These are phyloP conservation scores for Zychaea mexicana DNA, from an alignment of 371 early-diverging fungal species.

Conservation along the genomic window DNA sequence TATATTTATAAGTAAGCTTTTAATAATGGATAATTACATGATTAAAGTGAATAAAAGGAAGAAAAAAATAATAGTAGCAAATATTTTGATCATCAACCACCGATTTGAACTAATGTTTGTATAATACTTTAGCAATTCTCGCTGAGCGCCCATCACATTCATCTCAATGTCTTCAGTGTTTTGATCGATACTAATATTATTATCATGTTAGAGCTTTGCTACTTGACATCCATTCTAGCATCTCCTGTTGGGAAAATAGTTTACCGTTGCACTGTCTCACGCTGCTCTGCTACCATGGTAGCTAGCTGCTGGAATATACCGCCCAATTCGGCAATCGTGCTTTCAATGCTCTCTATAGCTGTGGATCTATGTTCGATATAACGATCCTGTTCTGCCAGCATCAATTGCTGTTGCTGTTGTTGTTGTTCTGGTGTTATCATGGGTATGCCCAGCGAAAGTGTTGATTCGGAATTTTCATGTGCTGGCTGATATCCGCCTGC, in stretches of 20 bases:
- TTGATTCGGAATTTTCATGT: constrained; percentile 45
- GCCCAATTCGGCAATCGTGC: constrained; percentile 97
- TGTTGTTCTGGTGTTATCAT: constrained; percentile 53
- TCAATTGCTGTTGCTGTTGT: constrained; percentile 65
- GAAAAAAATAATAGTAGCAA: constrained; percentile 78
- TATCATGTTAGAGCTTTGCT: neutral
- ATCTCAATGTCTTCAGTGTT: constrained; percentile 92
- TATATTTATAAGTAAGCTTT: neutral
- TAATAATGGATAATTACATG: constrained; percentile 23
- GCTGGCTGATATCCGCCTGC: constrained; percentile 18
- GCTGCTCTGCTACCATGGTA: constrained; percentile 91
- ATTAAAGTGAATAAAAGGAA: constrained; percentile 49
- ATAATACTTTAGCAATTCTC: constrained; percentile 89
- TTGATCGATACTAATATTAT: constrained; percentile 93
- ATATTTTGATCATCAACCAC: constrained; percentile 95
- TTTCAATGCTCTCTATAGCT: constrained; percentile 95
- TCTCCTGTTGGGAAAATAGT: neutral
- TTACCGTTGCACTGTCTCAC: constrained; percentile 91
- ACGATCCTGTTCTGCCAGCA: constrained; percentile 56
- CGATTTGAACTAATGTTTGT: constrained; percentile 89
- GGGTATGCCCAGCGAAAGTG: constrained; percentile 51
- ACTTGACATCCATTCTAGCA: too few relatives aligned
- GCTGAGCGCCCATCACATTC: constrained; percentile 91
- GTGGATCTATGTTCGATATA: constrained; percentile 85
- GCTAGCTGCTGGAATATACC: constrained; percentile 94